phyloP scores from a whole-genome alignment of 192 early-diverging fungal species.

The Linnemannia elongata region DNA sequence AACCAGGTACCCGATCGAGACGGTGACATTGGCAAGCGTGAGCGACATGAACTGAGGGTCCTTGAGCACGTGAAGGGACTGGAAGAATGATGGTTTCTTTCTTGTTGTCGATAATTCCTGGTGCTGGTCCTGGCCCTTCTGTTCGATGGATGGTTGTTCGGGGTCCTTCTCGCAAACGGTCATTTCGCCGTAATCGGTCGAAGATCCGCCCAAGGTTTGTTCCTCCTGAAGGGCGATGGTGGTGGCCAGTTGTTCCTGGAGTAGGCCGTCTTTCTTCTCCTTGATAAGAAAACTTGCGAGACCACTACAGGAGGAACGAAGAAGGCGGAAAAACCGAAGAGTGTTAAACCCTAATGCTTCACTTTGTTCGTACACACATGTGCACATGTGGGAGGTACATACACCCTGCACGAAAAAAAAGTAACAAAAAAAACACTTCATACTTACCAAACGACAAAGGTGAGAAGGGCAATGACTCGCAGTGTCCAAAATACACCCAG shows the following conservation, averaged over 20 bases:
- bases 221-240: not conserved
- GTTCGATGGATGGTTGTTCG: not conserved
- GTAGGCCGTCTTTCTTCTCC: slow-evolving; percentile 17
- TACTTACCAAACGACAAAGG: slow-evolving; percentile 57
- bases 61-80: slow-evolving; percentile 42
- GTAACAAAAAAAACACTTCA: not conserved
- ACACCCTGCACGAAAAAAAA: not conserved
- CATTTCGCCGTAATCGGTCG: not conserved
- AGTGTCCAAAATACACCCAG: slow-evolving; percentile 58
- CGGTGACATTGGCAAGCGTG: slow-evolving; percentile 38
- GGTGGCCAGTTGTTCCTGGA: not conserved
- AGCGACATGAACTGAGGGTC: slow-evolving; percentile 42
- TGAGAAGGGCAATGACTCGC: slow-evolving; percentile 49
- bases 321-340: not conserved
- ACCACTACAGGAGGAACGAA: not conserved
- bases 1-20: slow-evolving; percentile 41
- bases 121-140: not conserved
- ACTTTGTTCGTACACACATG: not conserved
- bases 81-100: slow-evolving; percentile 18
- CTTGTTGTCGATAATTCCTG: not conserved
- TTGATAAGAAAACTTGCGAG: slow-evolving; percentile 28
- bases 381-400: not conserved
- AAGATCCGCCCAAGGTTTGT: not conserved
- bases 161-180: not conserved
- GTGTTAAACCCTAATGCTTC: not conserved